Percentiles rank a stretch among this genome's conserved stretches.
Evolutionary conservation across 2,329 filamentous ascomycete genomes (phyloP).

Genomic region (Ramularia collo-cygni): DNA sequence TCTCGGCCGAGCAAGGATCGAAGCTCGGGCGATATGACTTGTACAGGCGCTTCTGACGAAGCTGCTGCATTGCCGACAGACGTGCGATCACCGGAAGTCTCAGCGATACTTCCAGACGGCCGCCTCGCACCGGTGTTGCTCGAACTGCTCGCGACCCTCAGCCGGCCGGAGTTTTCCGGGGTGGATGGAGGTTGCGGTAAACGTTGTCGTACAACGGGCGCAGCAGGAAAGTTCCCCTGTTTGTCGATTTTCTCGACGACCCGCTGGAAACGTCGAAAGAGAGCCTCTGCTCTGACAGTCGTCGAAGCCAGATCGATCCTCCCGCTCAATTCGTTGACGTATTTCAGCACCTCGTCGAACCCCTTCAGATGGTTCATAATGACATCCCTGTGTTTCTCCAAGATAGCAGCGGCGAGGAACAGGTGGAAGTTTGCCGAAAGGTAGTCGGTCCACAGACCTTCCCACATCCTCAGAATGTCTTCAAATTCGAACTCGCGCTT

Average conservation of each 20-base stretch:
- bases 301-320: slow-evolving; percentile 87
- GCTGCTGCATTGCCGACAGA: slow-evolving; percentile 24
- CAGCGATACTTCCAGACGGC: slow-evolving; percentile 13
- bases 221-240: slow-evolving; percentile 71
- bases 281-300: slow-evolving; percentile 75
- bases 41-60: slow-evolving; percentile 29
- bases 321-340: slow-evolving; percentile 91
- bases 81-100: slow-evolving; percentile 28
- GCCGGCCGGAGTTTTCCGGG: slow-evolving; percentile 18
- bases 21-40: slow-evolving; percentile 58
- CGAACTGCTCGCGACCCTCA: slow-evolving; percentile 8
- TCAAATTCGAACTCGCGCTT: slow-evolving; percentile 93
- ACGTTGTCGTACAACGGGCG: slow-evolving; percentile 43
- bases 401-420: slow-evolving; percentile 85
- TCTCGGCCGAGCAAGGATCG: slow-evolving; percentile 55
- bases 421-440: slow-evolving; percentile 85
- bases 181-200: slow-evolving; percentile 31
- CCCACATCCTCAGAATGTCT: slow-evolving; percentile 84
- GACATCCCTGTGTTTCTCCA: slow-evolving; percentile 92
- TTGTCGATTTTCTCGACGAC: slow-evolving; percentile 89
- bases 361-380: slow-evolving; percentile 92
- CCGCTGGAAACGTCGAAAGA: slow-evolving; percentile 82
- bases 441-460: slow-evolving; percentile 89
- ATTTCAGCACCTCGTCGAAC: slow-evolving; percentile 97
- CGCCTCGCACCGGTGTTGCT: slow-evolving; percentile 1